These are phyloP conservation scores for Trichomonascaceae sp. DNA, from an alignment of 1,139 yeast genomes.

Conservation along the genomic window DNA sequence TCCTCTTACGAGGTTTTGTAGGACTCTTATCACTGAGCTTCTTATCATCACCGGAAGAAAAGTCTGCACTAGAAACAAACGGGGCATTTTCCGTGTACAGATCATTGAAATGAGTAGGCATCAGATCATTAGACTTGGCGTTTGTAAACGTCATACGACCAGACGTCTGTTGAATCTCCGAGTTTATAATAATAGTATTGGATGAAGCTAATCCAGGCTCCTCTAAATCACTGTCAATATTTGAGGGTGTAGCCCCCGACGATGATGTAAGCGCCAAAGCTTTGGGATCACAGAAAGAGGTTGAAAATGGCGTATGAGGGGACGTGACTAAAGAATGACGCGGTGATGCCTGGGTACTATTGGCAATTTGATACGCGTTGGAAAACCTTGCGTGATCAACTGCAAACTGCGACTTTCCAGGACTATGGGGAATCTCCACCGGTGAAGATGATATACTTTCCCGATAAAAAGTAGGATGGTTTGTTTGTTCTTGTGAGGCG, in stretches of 20 bases:
- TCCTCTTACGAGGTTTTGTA: background rate
- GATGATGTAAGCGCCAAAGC: constrained; percentile 17
- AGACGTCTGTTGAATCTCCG: background rate
- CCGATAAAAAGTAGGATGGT: background rate
- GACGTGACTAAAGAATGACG: constrained; percentile 4
- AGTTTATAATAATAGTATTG: background rate
- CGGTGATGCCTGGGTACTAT: background rate
- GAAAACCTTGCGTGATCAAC: background rate
- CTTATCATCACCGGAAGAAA: background rate
- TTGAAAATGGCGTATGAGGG: constrained; percentile 1
- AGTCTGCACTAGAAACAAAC: background rate
- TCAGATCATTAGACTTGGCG: background rate
- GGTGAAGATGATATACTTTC: background rate
- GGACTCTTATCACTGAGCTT: background rate
- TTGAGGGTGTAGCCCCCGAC: constrained; percentile 4
- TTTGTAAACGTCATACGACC: background rate
- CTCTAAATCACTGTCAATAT: background rate
- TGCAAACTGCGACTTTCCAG: background rate
- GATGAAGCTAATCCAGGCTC: background rate
- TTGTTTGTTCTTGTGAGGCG: background rate
- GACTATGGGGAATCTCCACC: background rate
- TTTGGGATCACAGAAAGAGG: constrained; percentile 23
- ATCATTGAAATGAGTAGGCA: background rate
- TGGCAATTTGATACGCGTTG: background rate
- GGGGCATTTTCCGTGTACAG: background rate